Percentiles rank a stretch among this genome's conserved stretches.
phyloP scores from a whole-genome alignment of 106 monocot genomes.

The Dendrobium huoshanense region DNA sequence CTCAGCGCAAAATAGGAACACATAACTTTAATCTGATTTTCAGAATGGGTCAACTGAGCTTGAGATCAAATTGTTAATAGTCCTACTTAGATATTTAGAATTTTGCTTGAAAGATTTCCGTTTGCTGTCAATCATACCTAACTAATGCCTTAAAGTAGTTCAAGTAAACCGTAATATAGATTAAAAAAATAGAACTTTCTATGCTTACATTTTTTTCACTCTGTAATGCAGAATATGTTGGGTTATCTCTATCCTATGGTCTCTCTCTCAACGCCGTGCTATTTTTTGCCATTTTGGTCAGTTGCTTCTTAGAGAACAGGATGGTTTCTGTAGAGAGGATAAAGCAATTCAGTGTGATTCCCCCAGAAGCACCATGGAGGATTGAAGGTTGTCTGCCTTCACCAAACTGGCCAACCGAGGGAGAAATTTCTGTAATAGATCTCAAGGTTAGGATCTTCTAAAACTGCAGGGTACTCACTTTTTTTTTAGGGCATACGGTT shows the following conservation, averaged over 20 bases:
- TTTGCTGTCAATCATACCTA: background rate
- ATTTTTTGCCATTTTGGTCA: constrained; percentile 74
- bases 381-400: constrained; percentile 65
- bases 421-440: constrained; percentile 54
- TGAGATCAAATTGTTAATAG: background rate
- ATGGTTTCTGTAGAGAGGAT: constrained; percentile 98
- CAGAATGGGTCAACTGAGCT: background rate
- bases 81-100: background rate
- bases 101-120: background rate
- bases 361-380: constrained; percentile 76
- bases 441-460: constrained; percentile 50
- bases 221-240: constrained; percentile 63
- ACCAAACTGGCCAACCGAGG: constrained; percentile 66
- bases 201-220: background rate
- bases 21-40: background rate
- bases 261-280: constrained; percentile 65
- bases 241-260: constrained; percentile 87
- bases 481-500: background rate
- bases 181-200: background rate
- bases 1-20: background rate
- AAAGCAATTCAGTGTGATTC: constrained; percentile 84
- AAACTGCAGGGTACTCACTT: background rate
- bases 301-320: constrained; percentile 88
- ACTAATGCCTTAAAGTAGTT: background rate
- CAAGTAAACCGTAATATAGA: background rate